Conservation (phyloP, 2,329 filamentous ascomycete species). For the Colletotrichum lindemuthianum region DNA sequence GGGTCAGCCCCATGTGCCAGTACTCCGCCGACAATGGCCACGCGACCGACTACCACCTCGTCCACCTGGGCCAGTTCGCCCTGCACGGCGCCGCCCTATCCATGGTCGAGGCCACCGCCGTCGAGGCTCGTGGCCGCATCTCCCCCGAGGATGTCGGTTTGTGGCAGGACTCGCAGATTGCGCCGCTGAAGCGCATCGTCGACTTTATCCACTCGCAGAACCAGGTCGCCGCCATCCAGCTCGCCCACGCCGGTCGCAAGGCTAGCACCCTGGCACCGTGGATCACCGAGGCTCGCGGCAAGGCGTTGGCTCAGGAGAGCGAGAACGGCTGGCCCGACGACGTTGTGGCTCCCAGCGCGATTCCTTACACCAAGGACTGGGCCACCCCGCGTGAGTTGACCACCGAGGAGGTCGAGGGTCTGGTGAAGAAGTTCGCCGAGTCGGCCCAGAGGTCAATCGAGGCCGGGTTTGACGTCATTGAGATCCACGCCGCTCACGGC, state of each 20-base stretch:
- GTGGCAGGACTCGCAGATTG: conserved; percentile 87
- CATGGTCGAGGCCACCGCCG: conserved; percentile 82
- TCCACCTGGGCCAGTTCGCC: conserved; percentile 83
- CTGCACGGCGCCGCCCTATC: conserved; percentile 78
- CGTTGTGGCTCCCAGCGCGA: conserved; percentile 60
- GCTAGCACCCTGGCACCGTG: conserved; percentile 71
- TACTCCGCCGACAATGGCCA: conserved; percentile 71
- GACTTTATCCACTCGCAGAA: conserved; percentile 85
- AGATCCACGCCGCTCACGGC: conserved; percentile 72
- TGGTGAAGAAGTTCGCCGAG: conserved; percentile 71
- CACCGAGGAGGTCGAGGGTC: conserved; percentile 70
- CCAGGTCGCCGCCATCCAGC: conserved; percentile 81
- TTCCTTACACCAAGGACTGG: conserved; percentile 70
- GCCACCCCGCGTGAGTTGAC: conserved; percentile 75
- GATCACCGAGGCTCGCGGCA: conserved; percentile 62
- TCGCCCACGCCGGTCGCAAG: conserved; percentile 83
- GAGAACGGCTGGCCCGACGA: conserved; percentile 67
- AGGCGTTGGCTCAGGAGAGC: conserved; percentile 62
- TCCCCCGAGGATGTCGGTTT: conserved; percentile 82
- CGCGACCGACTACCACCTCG: conserved; percentile 82
- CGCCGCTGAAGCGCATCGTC: conserved; percentile 73
- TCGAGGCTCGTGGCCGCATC: conserved; percentile 82
- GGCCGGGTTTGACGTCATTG: conserved; percentile 80
- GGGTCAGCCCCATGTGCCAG: conserved; percentile 70
- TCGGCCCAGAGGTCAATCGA: conserved; percentile 69